A percentile compares a stretch with the other conserved stretches of the same genome.
Evolutionary conservation across 2,329 filamentous ascomycete species (phyloP).

Genomic region (Cladosporium sphaerospermum): DNA sequence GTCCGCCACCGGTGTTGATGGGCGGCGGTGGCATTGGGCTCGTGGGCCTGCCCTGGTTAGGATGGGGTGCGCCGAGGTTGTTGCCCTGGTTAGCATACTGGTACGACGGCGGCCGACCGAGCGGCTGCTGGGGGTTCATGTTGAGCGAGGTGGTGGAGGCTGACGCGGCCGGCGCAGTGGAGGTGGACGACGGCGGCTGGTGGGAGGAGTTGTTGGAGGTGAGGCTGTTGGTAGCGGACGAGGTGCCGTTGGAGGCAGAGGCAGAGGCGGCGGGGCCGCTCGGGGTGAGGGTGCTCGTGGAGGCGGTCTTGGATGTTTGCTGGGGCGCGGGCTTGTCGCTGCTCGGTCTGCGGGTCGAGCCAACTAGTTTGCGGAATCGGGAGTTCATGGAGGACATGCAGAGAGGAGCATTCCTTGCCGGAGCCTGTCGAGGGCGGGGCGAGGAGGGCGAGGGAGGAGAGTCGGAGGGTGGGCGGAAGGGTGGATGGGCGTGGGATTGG

Average conservation of each 20-base stretch:
- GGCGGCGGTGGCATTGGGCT: conserved; percentile 37
- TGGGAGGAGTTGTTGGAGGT: conserved; percentile 36
- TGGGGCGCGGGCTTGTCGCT: conserved; percentile 62
- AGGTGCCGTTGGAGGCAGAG: conserved; percentile 30
- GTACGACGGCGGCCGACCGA: conserved; percentile 60
- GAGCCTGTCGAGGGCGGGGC: conserved; percentile 3
- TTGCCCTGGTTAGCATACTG: conserved; percentile 44
- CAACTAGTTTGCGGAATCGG: conserved; percentile 72
- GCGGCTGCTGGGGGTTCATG: conserved; percentile 48
- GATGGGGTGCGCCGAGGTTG: conserved; percentile 32
- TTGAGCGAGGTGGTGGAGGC: conserved; percentile 47
- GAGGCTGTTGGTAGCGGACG: conserved; percentile 27
- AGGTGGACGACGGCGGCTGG: conserved; percentile 17
- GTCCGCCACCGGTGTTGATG: conserved; percentile 45
- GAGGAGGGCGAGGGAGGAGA: not conserved
- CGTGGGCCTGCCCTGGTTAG: conserved; percentile 44
- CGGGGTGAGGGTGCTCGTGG: conserved; percentile 34
- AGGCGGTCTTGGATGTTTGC: conserved; percentile 34
- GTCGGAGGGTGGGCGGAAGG: not conserved
- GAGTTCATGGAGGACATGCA: conserved; percentile 73
- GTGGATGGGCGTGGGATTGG: not conserved
- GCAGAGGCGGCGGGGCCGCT: conserved; percentile 20
- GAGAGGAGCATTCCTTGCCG: conserved; percentile 13
- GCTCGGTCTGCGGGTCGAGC: conserved; percentile 69
- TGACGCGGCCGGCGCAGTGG: conserved; percentile 24